Evolutionary conservation across 148 eudicot species (phyloP).

Genomic region (Silene latifolia): DNA sequence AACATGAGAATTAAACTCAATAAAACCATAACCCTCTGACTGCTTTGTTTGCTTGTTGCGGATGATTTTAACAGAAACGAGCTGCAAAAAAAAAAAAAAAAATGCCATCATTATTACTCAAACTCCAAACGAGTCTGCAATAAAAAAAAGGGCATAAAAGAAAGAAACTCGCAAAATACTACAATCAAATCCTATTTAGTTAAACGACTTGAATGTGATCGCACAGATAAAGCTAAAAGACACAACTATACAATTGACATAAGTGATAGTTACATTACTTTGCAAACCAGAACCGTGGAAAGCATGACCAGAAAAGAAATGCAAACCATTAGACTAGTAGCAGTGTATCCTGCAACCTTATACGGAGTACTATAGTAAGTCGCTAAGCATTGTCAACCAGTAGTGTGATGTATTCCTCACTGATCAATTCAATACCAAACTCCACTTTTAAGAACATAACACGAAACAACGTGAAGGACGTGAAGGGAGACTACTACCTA

Average conservation of each 20-base stretch:
- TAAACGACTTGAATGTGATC: too few relatives aligned
- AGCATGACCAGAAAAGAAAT: not conserved
- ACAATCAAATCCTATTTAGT: not conserved
- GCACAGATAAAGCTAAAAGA: too few relatives aligned
- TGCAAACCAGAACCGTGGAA: not conserved
- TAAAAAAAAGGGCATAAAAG: not conserved
- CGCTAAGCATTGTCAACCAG: too few relatives aligned
- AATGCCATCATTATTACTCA: not conserved
- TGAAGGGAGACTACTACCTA: too few relatives aligned
- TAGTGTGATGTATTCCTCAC: too few relatives aligned
- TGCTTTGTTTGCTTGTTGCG: conserved; percentile 75
- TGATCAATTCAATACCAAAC: too few relatives aligned
- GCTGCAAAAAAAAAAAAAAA: conserved; percentile 50
- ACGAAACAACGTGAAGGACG: too few relatives aligned
- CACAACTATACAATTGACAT: not conserved
- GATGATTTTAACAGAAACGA: conserved; percentile 61
- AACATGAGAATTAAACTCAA: conserved; percentile 68
- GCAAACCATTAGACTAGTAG: too few relatives aligned
- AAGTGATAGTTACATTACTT: not conserved
- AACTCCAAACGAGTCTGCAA: not conserved
- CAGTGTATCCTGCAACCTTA: too few relatives aligned
- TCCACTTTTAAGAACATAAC: too few relatives aligned
- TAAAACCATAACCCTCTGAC: conserved; percentile 87
- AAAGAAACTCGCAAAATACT: not conserved
- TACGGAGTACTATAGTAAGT: too few relatives aligned